These are phyloP conservation scores for Phlyctochytrium bullatum DNA, from an alignment of 192 early-diverging fungal genomes.

Conservation along the genomic window DNA sequence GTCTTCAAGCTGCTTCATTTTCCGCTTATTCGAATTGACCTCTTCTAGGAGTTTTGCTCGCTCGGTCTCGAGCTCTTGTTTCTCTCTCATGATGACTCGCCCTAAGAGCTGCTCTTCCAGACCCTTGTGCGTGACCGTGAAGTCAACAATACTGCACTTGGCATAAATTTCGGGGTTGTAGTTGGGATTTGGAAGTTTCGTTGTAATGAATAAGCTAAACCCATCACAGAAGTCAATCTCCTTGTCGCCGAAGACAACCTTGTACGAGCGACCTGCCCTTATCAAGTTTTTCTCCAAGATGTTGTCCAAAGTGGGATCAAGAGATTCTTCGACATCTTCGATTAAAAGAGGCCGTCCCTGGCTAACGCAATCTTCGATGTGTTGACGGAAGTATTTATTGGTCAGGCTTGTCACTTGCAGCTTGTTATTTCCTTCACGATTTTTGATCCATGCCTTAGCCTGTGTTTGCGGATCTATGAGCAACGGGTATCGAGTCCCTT, in stretches of 20 bases:
- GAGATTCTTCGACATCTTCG: conserved; percentile 63
- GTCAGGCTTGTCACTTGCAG: conserved; percentile 52
- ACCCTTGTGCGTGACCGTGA: conserved; percentile 62
- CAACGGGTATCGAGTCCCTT: conserved; percentile 59
- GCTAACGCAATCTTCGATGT: conserved; percentile 59
- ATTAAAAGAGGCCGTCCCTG: conserved; percentile 60
- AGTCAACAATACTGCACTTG: conserved; percentile 64
- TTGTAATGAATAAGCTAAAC: conserved; percentile 63
- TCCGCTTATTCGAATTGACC: conserved; percentile 64
- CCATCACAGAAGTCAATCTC: conserved; percentile 59
- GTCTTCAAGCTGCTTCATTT: conserved; percentile 71
- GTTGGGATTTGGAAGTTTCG: conserved; percentile 64
- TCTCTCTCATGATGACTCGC: conserved; percentile 64
- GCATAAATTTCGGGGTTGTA: conserved; percentile 68
- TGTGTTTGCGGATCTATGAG: conserved; percentile 66
- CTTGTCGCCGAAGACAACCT: conserved; percentile 64
- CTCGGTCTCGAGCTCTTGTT: conserved; percentile 67
- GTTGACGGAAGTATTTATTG: conserved; percentile 63
- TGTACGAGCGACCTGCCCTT: conserved; percentile 55
- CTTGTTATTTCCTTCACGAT: conserved; percentile 63
- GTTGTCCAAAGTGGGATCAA: conserved; percentile 66
- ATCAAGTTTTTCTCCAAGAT: conserved; percentile 65
- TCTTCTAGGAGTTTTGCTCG: conserved; percentile 63
- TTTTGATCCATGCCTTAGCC: conserved; percentile 65
- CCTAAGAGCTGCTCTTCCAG: conserved; percentile 65